A percentile compares a stretch with the other conserved stretches of the same genome.
These are phyloP conservation scores for Fraxinus angustifolia DNA, from an alignment of 305 asterid species.

Conservation along the genomic window DNA sequence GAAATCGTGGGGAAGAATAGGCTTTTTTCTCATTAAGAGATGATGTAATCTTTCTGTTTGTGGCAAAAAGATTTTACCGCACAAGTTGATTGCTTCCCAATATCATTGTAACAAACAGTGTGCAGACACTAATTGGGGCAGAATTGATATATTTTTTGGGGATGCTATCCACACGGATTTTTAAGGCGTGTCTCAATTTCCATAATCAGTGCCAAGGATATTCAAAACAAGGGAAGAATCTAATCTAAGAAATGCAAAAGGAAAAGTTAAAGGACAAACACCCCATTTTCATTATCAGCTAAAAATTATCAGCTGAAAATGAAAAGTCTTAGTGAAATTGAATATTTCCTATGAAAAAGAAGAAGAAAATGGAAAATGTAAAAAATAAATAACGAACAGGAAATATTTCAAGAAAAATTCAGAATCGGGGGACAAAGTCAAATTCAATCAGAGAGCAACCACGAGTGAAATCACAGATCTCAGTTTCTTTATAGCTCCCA, in stretches of 20 bases:
- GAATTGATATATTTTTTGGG: neutral
- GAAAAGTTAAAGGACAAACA: constrained; percentile 33
- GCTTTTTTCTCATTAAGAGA: neutral
- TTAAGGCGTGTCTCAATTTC: neutral
- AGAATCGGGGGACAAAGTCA: constrained; percentile 19
- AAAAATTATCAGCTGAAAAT: constrained; percentile 14
- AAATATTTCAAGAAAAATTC: neutral
- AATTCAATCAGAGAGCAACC: constrained; percentile 30
- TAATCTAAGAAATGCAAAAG: constrained; percentile 21
- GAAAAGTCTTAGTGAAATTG: constrained; percentile 1
- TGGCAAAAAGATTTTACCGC: neutral
- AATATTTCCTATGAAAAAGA: constrained; percentile 14
- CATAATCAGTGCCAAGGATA: constrained; percentile 18
- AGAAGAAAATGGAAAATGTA: neutral
- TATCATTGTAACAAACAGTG: neutral
- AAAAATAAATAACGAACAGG: neutral
- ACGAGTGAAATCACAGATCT: constrained; percentile 43
- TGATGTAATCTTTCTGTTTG: neutral
- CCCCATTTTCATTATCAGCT: constrained; percentile 16
- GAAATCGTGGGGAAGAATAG: neutral
- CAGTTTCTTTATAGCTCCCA: constrained; percentile 13
- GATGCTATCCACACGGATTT: neutral
- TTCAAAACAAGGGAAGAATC: constrained; percentile 23
- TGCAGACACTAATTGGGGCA: neutral
- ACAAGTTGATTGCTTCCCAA: neutral